Evolutionary conservation across 495 filamentous ascomycete species (phyloP), one percentile per base, ranked within the genome.

Genomic region (Baudoinia panamericana): DNA sequence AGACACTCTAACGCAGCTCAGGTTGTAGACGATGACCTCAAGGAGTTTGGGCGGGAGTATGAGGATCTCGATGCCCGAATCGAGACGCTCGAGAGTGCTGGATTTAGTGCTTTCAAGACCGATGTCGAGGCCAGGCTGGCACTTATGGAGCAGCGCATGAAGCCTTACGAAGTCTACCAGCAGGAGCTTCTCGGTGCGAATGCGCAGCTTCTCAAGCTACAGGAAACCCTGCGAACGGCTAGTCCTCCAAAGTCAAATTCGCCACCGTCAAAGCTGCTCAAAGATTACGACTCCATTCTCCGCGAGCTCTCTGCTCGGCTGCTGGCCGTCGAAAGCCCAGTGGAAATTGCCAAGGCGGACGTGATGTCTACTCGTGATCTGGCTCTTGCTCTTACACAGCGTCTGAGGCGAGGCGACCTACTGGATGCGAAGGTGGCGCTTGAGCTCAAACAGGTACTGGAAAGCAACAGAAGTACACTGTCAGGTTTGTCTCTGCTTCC

Each of bases 161-260:
- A 36, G 30, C 40, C 40, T 2, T 43, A 26, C 31, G 40, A 35
- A 11, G 30, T 17, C 10, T 43, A 43, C 18, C 30, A 30, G 22
- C 2, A 19, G 23, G 20, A 43, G 21, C 30, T 31, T 3, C 30
- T 36, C 7, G 27, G 21, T 22, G 40, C 30, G 3, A 31, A 35
- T 2, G 11, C 35, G 32, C 40, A 43, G 20, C 31, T 43, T 9
- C 18, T 27, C 15, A 22, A 35, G 7, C 2, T 43, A 8, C 20
- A 36, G 16, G 13, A 19, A 15, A 9, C 30, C 7, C 13, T 43
- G 22, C 30, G 27, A 12, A 28, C 8, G 18, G 23, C 23, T 13
- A 28, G 36, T 15, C 26, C 23, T 3, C 17, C 19, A 10, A 22
- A 27, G 18, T 4, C 36, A 21, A 30, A 23, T 6, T 5, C 19